Evolutionary conservation across 768 basidiomycete genomes (phyloP), one percentile per base, ranked within the genome.

Genomic region (Phanerochaete sordida): DNA sequence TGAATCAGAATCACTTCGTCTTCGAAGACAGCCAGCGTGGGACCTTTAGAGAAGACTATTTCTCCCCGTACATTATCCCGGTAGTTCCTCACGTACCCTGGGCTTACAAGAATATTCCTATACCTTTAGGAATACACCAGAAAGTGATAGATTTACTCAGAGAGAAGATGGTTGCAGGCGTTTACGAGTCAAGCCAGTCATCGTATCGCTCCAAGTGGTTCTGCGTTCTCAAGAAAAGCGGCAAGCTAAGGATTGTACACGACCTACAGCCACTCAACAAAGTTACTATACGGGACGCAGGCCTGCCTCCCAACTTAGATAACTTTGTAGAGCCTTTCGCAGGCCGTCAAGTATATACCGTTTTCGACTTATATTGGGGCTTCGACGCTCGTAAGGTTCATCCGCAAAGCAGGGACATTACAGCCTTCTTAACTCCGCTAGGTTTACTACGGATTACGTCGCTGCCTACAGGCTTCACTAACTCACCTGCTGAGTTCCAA

Each of bases 141-240:
- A 37, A 72, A 58, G 72, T 78, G 1, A 65, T 73, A 1, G 61
- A 68, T 1, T 57, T 75, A 0, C 51, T 80, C 0, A 65, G 71
- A 21, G 23, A 63, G 2, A 77, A 77, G 56, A 71, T 78, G 1
- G 65, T 51, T 0, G 67, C 74, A 0, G 76, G 75, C 2, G 69
- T 75, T 0, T 79, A 77, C 53, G 72, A 79, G 57, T 69, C 71
- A 15, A 72, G 70, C 0, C 67, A 73, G 8, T 71, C 73, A 0
- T 72, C 72, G 0, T 80, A 79, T 51, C 61, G 72, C 4, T 73
- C 73, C 0, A 44, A 66, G 2, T 77, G 75, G 77, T 79, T 80
- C 51, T 70, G 66, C 23, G 75, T 79, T 0, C 28, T 70, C 0
- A 79, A 79, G 62, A 74, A 75, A 47, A 70, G 62, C 60, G 74